Base-by-base conservation (phyloP, 225 moss, liverwort and hornwort genomes). In the Anthoceros angustus region DNA sequence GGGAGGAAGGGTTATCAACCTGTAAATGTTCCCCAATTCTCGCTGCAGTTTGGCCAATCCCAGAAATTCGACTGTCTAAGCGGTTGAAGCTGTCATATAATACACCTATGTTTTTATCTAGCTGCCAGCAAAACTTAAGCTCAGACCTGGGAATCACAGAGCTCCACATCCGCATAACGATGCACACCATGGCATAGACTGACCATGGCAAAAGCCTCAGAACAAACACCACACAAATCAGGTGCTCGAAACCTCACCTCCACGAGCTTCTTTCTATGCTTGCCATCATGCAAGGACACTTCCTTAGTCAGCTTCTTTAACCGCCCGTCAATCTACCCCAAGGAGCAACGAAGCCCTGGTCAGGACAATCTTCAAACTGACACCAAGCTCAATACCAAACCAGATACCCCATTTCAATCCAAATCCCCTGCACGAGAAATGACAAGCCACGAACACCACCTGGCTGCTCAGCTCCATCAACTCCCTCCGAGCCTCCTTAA, bases 21-120 rank as follows among this genome's bases (percentile, higher is more conserved):
- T 92, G 85, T 66, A 98, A 75, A 67, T 80, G 86, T 62, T 92
- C 88, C 11, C 95, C 95, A 71, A 98, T 92, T 72, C 88, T 85
- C 39, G 88, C 85, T 62, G 92, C 92, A 40, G 82, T 92, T 73
- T 98, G 92, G 48, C 87, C 81, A 0, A 92, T 85, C 42, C 78
- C 77, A 42, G 85, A 78, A 69, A 98, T 87, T 42, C 95, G 84
- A 60, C 79, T 74, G 73, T 98, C 92, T 73, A 98, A 77, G 0
- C 87, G 83, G 20, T 87, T 79, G 21, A 92, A 92, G 63, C 83
- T 89, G 63, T 78, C 81, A 10, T 78, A 72, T 40, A 92, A 72
- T 8, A 63, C 73, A 49, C 82, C 86, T 0, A 91, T 65, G n/a
- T 88, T 88, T 20, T 77, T 76, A 42, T 88, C 81, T 71, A 98